A percentile compares a stretch with the other conserved stretches of the same genome.
Evolutionary conservation across 768 basidiomycete species (phyloP).

Genomic region (Russula foetens): DNA sequence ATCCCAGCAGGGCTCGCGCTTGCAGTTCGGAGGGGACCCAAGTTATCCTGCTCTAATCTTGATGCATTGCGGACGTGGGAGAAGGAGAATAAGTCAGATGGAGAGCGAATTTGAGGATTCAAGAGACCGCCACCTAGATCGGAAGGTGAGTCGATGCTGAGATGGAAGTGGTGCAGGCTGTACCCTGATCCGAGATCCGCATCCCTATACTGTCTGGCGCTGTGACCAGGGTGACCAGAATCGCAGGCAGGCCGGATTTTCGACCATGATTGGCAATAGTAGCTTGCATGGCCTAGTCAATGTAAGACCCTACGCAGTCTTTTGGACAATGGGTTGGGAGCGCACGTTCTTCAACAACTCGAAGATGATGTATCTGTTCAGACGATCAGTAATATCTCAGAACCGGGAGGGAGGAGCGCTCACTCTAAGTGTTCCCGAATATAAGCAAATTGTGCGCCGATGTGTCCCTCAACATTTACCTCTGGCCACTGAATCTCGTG

Average conservation of each 20-base stretch:
- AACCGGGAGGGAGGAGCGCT: conserved; percentile 23
- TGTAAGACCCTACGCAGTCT: background rate
- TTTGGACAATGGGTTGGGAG: background rate
- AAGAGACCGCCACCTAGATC: conserved; percentile 62
- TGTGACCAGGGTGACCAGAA: conserved; percentile 68
- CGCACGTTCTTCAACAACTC: conserved; percentile 85
- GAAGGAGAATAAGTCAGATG: conserved; percentile 83
- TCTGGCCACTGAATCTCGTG: conserved; percentile 44
- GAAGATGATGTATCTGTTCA: conserved; percentile 69
- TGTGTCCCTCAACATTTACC: conserved; percentile 65
- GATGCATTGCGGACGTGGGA: conserved; percentile 75
- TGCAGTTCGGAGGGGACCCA: conserved; percentile 59
- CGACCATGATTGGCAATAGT: conserved; percentile 45
- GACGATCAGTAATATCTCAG: background rate
- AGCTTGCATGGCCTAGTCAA: conserved; percentile 59
- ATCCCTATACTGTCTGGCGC: conserved; percentile 68
- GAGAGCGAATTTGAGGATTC: conserved; percentile 43
- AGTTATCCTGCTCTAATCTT: conserved; percentile 54
- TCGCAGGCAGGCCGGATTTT: conserved; percentile 42
- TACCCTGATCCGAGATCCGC: conserved; percentile 89
- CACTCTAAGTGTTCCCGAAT: conserved; percentile 84
- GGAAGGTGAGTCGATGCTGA: conserved; percentile 3
- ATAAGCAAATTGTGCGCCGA: conserved; percentile 66
- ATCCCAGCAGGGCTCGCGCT: conserved; percentile 55
- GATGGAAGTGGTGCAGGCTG: background rate